These are phyloP conservation scores for Spinacia oleracea DNA, from an alignment of 179 eudicot species.

Conservation along the genomic window DNA sequence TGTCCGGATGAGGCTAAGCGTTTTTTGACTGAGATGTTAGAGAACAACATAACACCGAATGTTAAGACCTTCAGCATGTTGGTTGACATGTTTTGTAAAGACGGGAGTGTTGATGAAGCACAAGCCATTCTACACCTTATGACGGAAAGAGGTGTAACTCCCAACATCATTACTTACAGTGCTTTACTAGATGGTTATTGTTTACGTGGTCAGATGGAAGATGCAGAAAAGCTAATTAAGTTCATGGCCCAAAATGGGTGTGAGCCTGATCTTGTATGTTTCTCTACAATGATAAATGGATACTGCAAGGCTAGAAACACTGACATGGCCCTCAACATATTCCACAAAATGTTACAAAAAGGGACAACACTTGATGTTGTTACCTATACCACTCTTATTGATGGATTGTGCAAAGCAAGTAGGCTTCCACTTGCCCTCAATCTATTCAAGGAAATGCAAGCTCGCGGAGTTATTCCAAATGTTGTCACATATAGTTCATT, in stretches of 20 bases:
- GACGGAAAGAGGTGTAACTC: not conserved
- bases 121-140: not conserved
- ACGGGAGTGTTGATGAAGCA: conserved; percentile 2
- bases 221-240: not conserved
- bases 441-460: not conserved
- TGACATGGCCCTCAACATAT: not conserved
- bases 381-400: not conserved
- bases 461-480: not conserved
- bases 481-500: no score
- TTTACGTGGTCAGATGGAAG: not conserved
- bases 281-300: not conserved
- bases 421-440: not conserved
- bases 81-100: conserved; percentile 11
- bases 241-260: not conserved
- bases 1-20: not conserved
- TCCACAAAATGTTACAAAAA: not conserved
- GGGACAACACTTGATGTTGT: not conserved
- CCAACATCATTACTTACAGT: not conserved
- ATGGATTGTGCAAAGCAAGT: not conserved
- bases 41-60: not conserved
- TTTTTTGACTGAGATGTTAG: conserved; percentile 3
- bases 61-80: conserved; percentile 2
- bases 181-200: not conserved
- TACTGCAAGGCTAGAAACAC: not conserved
- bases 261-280: not conserved